Conservation (phyloP, 2,329 filamentous ascomycete genomes). For the Exserohilum rostratum region DNA sequence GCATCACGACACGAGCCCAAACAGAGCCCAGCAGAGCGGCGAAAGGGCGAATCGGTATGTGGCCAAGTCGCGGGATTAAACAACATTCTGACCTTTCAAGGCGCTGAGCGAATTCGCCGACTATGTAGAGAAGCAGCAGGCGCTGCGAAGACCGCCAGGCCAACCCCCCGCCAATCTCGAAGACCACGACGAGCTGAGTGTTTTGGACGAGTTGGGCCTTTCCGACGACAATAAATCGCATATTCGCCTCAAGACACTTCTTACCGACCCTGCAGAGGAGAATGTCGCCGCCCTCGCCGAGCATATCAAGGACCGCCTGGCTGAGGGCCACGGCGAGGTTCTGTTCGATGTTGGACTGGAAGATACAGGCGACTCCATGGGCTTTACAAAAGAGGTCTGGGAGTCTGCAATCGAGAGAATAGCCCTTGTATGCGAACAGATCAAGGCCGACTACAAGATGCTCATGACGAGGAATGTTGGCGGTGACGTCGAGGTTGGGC, state of each 20-base stretch:
- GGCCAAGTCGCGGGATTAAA: neutral
- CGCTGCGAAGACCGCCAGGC: conserved; percentile 60
- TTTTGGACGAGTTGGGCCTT: conserved; percentile 78
- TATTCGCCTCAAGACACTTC: conserved; percentile 74
- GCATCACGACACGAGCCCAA: conserved; percentile 54
- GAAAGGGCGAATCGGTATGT: conserved; percentile 83
- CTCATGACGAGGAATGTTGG: conserved; percentile 90
- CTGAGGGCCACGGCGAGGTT: conserved; percentile 85
- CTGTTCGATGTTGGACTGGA: conserved; percentile 93
- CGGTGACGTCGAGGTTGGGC: conserved; percentile 73
- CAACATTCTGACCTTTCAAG: conserved; percentile 42
- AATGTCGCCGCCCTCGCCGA: conserved; percentile 67
- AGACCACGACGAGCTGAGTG: conserved; percentile 87
- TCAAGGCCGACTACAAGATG: conserved; percentile 77
- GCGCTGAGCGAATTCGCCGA: conserved; percentile 96
- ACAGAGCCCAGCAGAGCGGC: conserved; percentile 75
- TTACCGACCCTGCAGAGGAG: conserved; percentile 66
- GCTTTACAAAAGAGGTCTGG: conserved; percentile 76
- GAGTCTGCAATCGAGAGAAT: conserved; percentile 71
- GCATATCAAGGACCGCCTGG: conserved; percentile 67
- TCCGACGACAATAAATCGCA: conserved; percentile 69
- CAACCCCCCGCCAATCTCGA: conserved; percentile 52
- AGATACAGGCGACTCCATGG: conserved; percentile 85
- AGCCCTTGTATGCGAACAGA: conserved; percentile 65
- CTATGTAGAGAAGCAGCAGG: conserved; percentile 94